These are phyloP conservation scores for Raddia guianensis DNA, from an alignment of 176 grass and related monocot species.

Conservation along the genomic window DNA sequence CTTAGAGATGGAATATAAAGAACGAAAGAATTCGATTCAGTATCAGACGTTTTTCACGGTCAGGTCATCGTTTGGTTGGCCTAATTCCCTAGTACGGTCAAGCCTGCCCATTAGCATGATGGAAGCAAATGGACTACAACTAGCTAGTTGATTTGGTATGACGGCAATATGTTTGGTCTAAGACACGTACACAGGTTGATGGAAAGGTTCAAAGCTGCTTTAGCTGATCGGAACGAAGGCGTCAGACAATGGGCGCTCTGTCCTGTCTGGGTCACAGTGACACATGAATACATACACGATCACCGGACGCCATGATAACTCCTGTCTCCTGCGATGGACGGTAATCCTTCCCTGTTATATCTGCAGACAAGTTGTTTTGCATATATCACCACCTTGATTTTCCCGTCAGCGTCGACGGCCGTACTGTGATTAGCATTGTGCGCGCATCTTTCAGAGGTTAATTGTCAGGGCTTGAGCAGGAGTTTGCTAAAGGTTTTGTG, in stretches of 20 bases:
- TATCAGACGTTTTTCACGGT: neutral
- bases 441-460: no score
- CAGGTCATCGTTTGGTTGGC: conserved; percentile 24
- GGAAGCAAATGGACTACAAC: neutral
- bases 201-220: neutral
- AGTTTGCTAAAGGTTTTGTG: neutral
- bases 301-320: neutral
- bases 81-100: conserved; percentile 20
- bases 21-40: no score
- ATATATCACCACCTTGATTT: neutral
- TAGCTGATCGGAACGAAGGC: neutral
- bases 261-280: neutral
- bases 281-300: neutral
- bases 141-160: conserved; percentile 2
- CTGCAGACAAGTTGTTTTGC: neutral
- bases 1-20: no score
- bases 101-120: neutral
- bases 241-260: neutral
- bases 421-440: neutral
- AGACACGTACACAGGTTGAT: conserved; percentile 7
- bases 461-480: neutral
- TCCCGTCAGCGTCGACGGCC: neutral
- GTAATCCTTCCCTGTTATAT: conserved; percentile 16
- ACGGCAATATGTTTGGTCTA: neutral
- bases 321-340: neutral